A percentile compares a stretch with the other conserved stretches of the same genome.
Conservation (phyloP, 441 rosid species). For the Gossypium trilobum region DNA sequence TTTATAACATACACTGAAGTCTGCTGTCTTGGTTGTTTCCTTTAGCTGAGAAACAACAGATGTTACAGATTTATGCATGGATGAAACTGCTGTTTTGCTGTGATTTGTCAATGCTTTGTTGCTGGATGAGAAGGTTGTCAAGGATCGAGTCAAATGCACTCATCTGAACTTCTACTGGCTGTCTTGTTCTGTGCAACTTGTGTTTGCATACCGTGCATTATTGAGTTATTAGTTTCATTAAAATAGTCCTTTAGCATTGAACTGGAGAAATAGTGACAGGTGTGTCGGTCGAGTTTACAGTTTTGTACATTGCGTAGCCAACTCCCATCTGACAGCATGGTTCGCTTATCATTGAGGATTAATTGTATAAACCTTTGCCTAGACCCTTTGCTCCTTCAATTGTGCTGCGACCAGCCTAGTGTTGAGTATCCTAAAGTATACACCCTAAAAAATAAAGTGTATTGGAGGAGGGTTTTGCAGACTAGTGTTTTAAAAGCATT, state of each 20-base stretch:
- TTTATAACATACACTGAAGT: neutral
- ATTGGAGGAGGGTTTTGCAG: no score
- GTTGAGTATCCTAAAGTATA: no score
- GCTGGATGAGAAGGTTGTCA: constrained; percentile 95
- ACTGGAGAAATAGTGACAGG: no score
- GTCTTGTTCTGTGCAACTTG: neutral
- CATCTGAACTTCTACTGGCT: neutral
- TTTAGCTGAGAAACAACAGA: constrained; percentile 56
- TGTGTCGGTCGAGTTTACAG: no score
- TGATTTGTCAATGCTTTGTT: constrained; percentile 78
- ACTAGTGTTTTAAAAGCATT: no score
- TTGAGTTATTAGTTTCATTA: neutral
- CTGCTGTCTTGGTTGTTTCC: constrained; percentile 14
- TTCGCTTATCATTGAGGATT: no score
- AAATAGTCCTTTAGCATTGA: neutral
- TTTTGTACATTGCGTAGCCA: no score
- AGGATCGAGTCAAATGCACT: constrained; percentile 73
- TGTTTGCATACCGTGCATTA: neutral
- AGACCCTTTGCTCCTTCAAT: no score
- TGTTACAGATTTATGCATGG: constrained; percentile 88
- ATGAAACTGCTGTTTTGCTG: constrained; percentile 88
- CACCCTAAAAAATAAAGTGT: no score
- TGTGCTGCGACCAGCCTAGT: no score
- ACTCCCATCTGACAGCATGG: no score
- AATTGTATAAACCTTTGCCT: no score